Evolutionary conservation across 345 rosid species (phyloP), one percentile per base, ranked within the genome.

Genomic region (Geranium rotundifolium): DNA sequence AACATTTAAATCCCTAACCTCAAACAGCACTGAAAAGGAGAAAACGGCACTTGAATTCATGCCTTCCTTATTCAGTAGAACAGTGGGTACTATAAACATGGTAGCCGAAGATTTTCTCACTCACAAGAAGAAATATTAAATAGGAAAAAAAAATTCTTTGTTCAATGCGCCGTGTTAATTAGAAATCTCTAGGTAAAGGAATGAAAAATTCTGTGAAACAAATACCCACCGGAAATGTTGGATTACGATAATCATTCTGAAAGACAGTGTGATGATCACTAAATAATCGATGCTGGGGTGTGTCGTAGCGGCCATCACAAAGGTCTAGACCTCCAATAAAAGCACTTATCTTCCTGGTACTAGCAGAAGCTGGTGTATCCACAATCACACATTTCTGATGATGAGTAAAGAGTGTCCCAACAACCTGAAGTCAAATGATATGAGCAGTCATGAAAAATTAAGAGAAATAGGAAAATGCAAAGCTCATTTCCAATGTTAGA

Each of bases 301-400:
- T 92, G 68, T 92, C 98, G 66, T 92, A 92, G n/a, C 98, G 92
- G 61, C 98, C 98, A 66, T 92, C 91, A 75, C 96, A 92, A 1
- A 92, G 88, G 78, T 92, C 98, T 5, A 89, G 63, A 68, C 98
- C 98, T 72, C 98, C 98, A 20, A 92, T 62, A 79, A 89, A 92
- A 67, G 98, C 89, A 57, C 95, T 87, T 68, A 89, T 54, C 75
- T 83, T 92, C 60, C 98, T 73, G 55, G 85, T 54, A 75, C 84
- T 89, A 62, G 91, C 88, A n/a, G 19, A 12, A 55, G 86, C 91
- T 68, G 85, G 95, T 54, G 96, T 87, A 75, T 92, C 98, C 64
- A 92, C 95, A 69, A 92, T 77, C 67, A 89, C 79, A 71, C 86
- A 87, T 72, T 92, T 92, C n/a, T n/a, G n/a, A n/a, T n/a, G n/a